A percentile compares a stretch with the other conserved stretches of the same genome.
These are phyloP conservation scores for Cystobasidium onofrii DNA, from an alignment of 768 basidiomycete genomes.

Conservation along the genomic window DNA sequence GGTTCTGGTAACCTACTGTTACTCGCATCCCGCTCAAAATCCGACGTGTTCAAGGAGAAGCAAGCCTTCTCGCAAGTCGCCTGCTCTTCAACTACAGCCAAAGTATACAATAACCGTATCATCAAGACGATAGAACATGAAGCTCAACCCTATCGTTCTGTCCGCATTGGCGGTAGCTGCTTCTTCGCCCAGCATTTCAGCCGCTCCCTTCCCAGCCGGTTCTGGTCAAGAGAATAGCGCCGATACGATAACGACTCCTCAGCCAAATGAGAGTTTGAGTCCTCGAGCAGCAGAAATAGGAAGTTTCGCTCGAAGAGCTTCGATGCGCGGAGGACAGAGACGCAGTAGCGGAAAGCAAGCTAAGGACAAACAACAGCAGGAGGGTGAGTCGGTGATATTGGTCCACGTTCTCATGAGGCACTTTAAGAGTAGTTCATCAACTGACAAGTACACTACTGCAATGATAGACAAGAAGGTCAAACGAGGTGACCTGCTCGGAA, in stretches of 20 bases:
- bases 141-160: constrained; percentile 12
- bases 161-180: constrained; percentile 12
- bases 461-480: no score
- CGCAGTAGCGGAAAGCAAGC: background rate
- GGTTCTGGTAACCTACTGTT: no score
- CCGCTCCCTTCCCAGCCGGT: constrained; percentile 19
- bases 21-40: no score
- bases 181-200: background rate
- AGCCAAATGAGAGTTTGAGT: background rate
- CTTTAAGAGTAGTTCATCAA: no score
- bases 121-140: background rate
- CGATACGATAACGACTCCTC: background rate
- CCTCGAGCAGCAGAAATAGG: background rate
- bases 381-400: no score
- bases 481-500: no score
- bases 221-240: background rate
- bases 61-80: background rate
- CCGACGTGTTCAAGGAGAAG: no score
- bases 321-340: background rate
- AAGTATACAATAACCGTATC: no score
- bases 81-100: no score
- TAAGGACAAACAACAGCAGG: background rate
- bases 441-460: no score
- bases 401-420: no score
- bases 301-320: background rate